These are phyloP conservation scores for Skeletonema grethae DNA, from an alignment of 108 stramenopile species.

Conservation along the genomic window DNA sequence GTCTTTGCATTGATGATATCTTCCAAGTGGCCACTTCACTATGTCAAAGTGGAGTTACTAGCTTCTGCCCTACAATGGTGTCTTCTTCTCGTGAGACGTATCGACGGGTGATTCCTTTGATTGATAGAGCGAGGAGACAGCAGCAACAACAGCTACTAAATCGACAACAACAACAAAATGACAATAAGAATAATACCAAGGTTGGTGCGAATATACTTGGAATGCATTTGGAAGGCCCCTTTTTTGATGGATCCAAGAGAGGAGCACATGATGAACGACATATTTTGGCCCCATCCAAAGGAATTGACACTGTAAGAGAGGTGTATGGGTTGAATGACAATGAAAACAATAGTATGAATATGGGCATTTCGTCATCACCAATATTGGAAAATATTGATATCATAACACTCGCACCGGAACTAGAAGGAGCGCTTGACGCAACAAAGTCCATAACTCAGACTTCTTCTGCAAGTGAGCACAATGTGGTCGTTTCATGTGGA, in stretches of 20 bases:
- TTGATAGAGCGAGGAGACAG: conserved; percentile 1
- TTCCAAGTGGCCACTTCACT: conserved; percentile 19
- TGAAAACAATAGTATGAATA: neutral
- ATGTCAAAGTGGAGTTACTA: conserved; percentile 44
- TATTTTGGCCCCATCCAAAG: conserved; percentile 26
- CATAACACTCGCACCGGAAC: conserved; percentile 64
- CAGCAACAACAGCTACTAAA: neutral
- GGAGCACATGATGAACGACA: conserved; percentile 55
- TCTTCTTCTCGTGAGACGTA: conserved; percentile 40
- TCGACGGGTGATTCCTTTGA: conserved; percentile 13
- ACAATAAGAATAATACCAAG: conserved; percentile 11
- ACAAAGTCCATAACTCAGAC: conserved; percentile 23
- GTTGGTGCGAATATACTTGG: conserved; percentile 46
- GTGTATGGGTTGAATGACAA: conserved; percentile 18
- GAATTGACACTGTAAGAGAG: conserved; percentile 16
- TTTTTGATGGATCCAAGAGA: conserved; percentile 45
- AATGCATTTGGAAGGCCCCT: conserved; percentile 65
- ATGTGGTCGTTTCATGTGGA: conserved; percentile 49
- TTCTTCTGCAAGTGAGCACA: conserved; percentile 5
- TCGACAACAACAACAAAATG: neutral
- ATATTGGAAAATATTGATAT: conserved; percentile 33
- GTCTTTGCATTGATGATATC: conserved; percentile 24
- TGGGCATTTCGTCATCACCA: neutral
- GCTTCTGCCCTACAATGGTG: conserved; percentile 63
- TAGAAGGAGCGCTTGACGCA: conserved; percentile 37